These are phyloP conservation scores for Fragaria vesca DNA, from an alignment of 306 rosid genomes.

Conservation along the genomic window DNA sequence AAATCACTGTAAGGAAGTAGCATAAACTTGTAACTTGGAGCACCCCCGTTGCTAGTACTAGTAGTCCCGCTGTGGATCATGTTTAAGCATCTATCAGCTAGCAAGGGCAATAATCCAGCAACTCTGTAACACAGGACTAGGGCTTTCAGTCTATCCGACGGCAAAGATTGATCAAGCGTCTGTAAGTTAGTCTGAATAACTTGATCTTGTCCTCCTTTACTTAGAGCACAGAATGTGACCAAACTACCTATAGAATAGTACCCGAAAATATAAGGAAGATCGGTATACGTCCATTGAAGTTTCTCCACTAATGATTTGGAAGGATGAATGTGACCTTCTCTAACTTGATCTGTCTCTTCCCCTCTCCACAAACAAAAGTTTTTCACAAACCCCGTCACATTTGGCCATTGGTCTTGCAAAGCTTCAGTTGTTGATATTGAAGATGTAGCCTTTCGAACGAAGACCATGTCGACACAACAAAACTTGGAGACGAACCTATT, in stretches of 20 bases:
- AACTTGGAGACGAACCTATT: constrained; percentile 58
- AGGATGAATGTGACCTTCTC: constrained; percentile 50
- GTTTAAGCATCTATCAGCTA: constrained; percentile 52
- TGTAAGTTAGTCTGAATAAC: constrained; percentile 56
- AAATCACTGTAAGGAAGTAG: constrained; percentile 53
- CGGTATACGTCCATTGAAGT: constrained; percentile 67
- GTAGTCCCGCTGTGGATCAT: not conserved
- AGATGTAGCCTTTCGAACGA: constrained; percentile 47
- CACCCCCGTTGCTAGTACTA: not conserved
- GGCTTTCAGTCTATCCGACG: constrained; percentile 62
- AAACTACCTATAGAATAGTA: constrained; percentile 59
- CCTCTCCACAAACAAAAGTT: constrained; percentile 88
- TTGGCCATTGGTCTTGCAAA: constrained; percentile 90
- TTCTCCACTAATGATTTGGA: constrained; percentile 49
- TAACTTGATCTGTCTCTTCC: constrained; percentile 59
- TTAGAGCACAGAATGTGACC: constrained; percentile 79
- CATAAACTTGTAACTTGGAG: constrained; percentile 11
- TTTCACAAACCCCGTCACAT: constrained; percentile 62
- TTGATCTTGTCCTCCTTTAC: constrained; percentile 46
- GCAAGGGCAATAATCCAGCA: constrained; percentile 43
- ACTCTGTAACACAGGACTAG: constrained; percentile 68
- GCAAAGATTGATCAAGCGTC: constrained; percentile 47
- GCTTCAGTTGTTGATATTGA: constrained; percentile 17
- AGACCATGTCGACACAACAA: constrained; percentile 46
- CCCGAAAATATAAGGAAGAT: constrained; percentile 74